A percentile compares a stretch with the other conserved stretches of the same genome.
Conservation (phyloP, 1,284 basidiomycete species). For the Vanrija sp. region DNA sequence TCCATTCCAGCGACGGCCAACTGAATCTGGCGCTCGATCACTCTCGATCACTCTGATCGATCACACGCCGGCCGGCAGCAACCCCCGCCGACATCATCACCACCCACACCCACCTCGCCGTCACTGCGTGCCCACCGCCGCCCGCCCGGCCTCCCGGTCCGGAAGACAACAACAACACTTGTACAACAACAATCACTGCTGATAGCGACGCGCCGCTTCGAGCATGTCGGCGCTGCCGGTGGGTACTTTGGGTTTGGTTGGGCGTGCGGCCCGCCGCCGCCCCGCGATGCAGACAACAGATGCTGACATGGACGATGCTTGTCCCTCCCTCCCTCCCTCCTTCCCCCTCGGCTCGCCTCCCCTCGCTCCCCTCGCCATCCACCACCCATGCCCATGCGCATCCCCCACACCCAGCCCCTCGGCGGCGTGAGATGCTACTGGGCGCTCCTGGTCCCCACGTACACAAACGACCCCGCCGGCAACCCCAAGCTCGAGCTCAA, state of each 20-base stretch:
- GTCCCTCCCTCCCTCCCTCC: background rate
- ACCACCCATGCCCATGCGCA: background rate
- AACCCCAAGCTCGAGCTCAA: slow-evolving; percentile 56
- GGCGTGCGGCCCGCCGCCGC: too few species aligned
- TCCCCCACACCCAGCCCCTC: slow-evolving; percentile 21
- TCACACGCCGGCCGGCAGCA: background rate
- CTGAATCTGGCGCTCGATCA: background rate
- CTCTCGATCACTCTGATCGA: background rate
- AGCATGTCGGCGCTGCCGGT: too few species aligned
- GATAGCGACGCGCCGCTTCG: too few species aligned
- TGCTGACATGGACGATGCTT: background rate
- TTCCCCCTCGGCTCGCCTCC: background rate
- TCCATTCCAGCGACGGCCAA: background rate
- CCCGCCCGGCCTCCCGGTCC: too few species aligned
- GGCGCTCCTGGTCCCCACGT: slow-evolving; percentile 37
- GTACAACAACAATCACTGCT: too few species aligned
- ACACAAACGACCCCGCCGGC: slow-evolving; percentile 10
- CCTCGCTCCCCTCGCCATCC: background rate
- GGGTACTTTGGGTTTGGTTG: too few species aligned
- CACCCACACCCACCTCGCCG: background rate
- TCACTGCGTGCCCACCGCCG: too few species aligned
- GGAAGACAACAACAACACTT: too few species aligned
- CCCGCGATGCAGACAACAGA: too few species aligned
- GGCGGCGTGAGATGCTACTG: slow-evolving; percentile 45
- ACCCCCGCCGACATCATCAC: too few species aligned